phyloP scores from a whole-genome alignment of 1,284 basidiomycete species.

The Cryptococcus sp. region DNA sequence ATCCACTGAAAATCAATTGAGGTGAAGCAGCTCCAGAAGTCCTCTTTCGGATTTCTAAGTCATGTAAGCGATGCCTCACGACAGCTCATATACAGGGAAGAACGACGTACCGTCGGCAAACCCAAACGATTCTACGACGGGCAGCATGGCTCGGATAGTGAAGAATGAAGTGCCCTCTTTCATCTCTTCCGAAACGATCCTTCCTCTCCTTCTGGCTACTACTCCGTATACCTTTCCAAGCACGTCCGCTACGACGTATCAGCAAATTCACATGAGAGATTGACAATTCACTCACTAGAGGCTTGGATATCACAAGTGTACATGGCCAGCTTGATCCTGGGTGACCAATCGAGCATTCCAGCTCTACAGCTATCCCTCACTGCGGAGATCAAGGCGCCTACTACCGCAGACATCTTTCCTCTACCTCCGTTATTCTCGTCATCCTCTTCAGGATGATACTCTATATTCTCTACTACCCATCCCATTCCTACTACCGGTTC shows the following conservation, averaged over 20 bases:
- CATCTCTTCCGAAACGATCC: constrained; percentile 96
- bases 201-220: constrained; percentile 80
- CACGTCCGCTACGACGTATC: constrained; percentile 70
- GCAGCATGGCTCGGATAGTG: constrained; percentile 82
- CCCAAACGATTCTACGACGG: constrained; percentile 95
- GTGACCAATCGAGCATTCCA: constrained; percentile 94
- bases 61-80: background rate
- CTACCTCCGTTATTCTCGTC: constrained; percentile 51
- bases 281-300: constrained; percentile 63
- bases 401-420: constrained; percentile 65
- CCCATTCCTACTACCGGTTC: constrained; percentile 93
- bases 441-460: constrained; percentile 52
- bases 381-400: constrained; percentile 82
- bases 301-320: constrained; percentile 99
- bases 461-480: constrained; percentile 77
- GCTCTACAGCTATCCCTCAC: constrained; percentile 83
- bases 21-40: constrained; percentile 96
- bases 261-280: background rate
- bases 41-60: constrained; percentile 86
- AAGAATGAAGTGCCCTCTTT: constrained; percentile 97
- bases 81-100: background rate
- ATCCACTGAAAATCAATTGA: constrained; percentile 94
- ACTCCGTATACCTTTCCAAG: constrained; percentile 97
- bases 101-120: constrained; percentile 78
- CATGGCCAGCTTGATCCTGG: constrained; percentile 94